These are phyloP conservation scores for Fibroporia radiculosa DNA, from an alignment of 768 basidiomycete species.

Conservation along the genomic window DNA sequence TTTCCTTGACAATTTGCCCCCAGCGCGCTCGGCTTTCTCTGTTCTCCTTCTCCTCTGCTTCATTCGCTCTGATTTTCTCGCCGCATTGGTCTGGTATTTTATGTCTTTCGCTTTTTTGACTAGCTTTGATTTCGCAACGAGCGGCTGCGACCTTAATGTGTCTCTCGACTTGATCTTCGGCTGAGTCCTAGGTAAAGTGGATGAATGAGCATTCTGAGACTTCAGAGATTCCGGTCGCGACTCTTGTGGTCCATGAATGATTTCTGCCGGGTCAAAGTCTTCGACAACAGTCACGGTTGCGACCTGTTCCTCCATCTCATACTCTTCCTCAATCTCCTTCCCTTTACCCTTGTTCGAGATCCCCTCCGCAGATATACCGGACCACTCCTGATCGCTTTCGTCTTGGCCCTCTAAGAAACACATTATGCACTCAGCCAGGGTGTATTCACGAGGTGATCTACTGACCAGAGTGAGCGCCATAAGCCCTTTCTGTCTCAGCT, in stretches of 20 bases:
- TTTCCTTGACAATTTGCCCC: constrained; percentile 51
- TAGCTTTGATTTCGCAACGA: constrained; percentile 11
- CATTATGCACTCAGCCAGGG: not conserved
- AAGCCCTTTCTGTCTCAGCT: constrained; percentile 67
- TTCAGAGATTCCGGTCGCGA: too few relatives aligned
- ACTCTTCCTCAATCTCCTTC: constrained; percentile 54
- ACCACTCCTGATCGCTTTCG: constrained; percentile 31
- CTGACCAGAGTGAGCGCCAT: constrained; percentile 30
- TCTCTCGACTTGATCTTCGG: not conserved
- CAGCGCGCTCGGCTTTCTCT: constrained; percentile 67
- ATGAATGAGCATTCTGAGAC: too few relatives aligned
- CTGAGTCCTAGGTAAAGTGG: too few relatives aligned
- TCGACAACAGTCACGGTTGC: constrained; percentile 90
- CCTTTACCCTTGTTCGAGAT: constrained; percentile 14
- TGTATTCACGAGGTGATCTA: not conserved
- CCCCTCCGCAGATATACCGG: constrained; percentile 25
- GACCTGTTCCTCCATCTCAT: constrained; percentile 74
- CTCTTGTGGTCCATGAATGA: constrained; percentile 36
- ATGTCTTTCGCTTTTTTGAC: constrained; percentile 32
- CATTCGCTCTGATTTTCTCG: constrained; percentile 47
- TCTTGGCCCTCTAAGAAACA: constrained; percentile 1
- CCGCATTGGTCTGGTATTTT: constrained; percentile 66
- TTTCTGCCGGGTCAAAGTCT: constrained; percentile 73
- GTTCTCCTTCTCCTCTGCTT: constrained; percentile 59
- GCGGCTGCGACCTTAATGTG: constrained; percentile 5